Base-by-base conservation (phyloP, 805 yeast genomes). In the Pichia deserticola region DNA sequence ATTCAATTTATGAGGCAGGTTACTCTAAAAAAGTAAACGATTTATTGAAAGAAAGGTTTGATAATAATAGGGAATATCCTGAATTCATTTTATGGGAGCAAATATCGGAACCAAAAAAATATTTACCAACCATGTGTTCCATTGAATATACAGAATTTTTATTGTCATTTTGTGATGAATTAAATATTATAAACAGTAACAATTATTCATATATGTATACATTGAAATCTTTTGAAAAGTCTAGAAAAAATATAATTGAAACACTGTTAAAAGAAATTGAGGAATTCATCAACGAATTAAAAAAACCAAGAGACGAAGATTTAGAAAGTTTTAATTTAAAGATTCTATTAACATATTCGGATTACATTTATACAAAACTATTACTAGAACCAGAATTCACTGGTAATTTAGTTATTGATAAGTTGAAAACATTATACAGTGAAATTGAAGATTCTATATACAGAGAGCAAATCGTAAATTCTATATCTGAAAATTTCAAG, bases 171-270 rank as follows among this genome's bases (percentile, higher is more conserved):
- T 49, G 59, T 40, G 30, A 51, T 38, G 50, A 51, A 11, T 42
- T 64, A 35, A 44, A 53, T 13, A 56, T 49, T 3, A 51, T 45
- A 36, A 51, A 54, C 1, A 53, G 49, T 3, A 59, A 55, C n/a
- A 66, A 63, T 44, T 63, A 56, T 45, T 55, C 65, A 1, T 65
- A 64, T 50, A 57, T 62, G n/a, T 65, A 58, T 38, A 49, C 57
- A 37, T 50, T 54, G 29, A 44, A 45, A 2, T 47, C 52, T 27
- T 64, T 63, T 42, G 47, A 47, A 1, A 45, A 36, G 1, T 52
- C 53, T 7, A 58, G 57, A 37, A 9, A 12, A 2, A 48, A 32
- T 3, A 43, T 58, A 15, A 41, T 62, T 11, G 51, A 57, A n/a
- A 47, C 44, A 15, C 40, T 62, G 15, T 40, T 56, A 15, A 39